Conservation (phyloP, 2,329 filamentous ascomycete genomes). For the Colletotrichum sublineola region DNA sequence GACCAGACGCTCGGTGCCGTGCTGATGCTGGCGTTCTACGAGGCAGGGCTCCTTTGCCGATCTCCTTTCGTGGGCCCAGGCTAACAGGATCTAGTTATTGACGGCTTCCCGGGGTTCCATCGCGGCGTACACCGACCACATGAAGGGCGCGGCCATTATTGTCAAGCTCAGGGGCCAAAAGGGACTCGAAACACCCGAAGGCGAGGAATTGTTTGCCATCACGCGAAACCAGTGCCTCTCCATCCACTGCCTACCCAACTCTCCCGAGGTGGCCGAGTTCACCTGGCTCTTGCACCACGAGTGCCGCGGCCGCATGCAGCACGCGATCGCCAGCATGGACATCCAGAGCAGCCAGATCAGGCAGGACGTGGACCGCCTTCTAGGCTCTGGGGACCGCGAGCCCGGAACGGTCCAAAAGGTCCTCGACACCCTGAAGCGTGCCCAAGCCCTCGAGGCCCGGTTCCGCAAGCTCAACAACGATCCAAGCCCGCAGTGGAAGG, state of each 20-base stretch:
- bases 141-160: constrained; percentile 45
- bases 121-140: constrained; percentile 43
- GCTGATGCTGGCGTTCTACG: constrained; percentile 42
- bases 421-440: constrained; percentile 36
- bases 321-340: constrained; percentile 43
- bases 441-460: constrained; percentile 37
- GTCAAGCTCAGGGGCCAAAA: constrained; percentile 43
- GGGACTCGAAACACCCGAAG: constrained; percentile 42
- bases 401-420: constrained; percentile 40
- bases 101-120: constrained; percentile 42
- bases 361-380: constrained; percentile 42
- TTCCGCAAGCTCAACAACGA: constrained; percentile 42
- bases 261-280: constrained; percentile 42
- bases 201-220: constrained; percentile 45
- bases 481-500: constrained; percentile 40
- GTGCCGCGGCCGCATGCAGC: constrained; percentile 42
- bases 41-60: constrained; percentile 7
- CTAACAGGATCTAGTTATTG: constrained; percentile 35
- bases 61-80: background rate
- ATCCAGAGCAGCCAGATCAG: constrained; percentile 44
- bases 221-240: constrained; percentile 44
- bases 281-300: constrained; percentile 44
- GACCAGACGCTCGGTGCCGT: constrained; percentile 42
- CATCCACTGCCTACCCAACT: constrained; percentile 43
- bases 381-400: constrained; percentile 32